Evolutionary conservation across 306 rosid species (phyloP), one percentile per base, ranked within the genome.

Genomic region (Casuarina equisetifolia): DNA sequence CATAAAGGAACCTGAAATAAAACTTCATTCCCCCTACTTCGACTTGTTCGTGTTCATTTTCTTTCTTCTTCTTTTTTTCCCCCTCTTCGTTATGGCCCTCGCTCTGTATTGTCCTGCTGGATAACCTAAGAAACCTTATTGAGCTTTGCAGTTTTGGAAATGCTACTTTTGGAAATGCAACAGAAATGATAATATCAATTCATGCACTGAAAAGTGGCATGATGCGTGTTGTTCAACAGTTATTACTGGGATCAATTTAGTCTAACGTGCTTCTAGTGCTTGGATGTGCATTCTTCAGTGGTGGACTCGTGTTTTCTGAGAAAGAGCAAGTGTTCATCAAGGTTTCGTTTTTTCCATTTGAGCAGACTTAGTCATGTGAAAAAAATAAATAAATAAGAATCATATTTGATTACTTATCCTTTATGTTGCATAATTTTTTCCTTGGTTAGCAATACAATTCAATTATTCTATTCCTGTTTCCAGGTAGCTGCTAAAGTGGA

Each of bases 131-230:
- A 38, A 36, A 6, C 69, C 10, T 38, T 63, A 44, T 63, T 63
- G 69, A 63, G 69, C 66, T 40, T 72, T 83, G 90, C 89, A 93
- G 98, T 87, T 69, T 93, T 68, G 67, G 91, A 64, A 93, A 88
- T 76, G 98, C 96, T 50, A 91, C 95, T 68, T 91, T 93, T 84
- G 98, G 98, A 78, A 93, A 91, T 87, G 98, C 98, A 53, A 91
- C 96, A 19, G 97, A 93, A 86, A 77, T 93, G 73, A 93, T 93
- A 53, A 91, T 93, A 77, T 86, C 98, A 76, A 83, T 93, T 61
- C 88, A 88, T 73, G 98, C 98, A 55, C 78, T 93, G 81, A 84
- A 88, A 84, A 88, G 82, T 72, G 93, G 90, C 83, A 82, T 91
- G 97, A 77, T 75, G 17, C 91, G 89, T 16, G 92, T 93, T 79